A percentile compares a stretch with the other conserved stretches of the same genome.
Conservation (phyloP, 2,329 filamentous ascomycete genomes). For the Trichoderma guizhouense region DNA sequence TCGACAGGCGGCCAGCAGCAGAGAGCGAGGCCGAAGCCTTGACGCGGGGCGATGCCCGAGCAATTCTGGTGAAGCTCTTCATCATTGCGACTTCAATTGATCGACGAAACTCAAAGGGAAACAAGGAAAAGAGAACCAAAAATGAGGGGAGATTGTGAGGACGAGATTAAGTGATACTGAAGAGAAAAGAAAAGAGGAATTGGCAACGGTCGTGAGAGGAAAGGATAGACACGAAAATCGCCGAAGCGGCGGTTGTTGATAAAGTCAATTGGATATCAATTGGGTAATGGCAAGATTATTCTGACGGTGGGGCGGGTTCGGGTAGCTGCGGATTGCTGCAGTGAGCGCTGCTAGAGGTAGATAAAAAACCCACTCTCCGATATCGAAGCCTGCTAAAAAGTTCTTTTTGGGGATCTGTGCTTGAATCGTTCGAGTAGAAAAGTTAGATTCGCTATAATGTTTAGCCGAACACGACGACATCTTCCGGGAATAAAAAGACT, state of each 20-base stretch:
- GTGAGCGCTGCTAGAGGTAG: not conserved
- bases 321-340: constrained; percentile 23
- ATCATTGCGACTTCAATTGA: constrained; percentile 30
- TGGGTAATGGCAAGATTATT: constrained; percentile 17
- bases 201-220: not conserved
- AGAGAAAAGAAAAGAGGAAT: not conserved
- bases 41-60: constrained; percentile 31
- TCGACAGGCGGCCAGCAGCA: constrained; percentile 19
- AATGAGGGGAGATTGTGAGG: constrained; percentile 1
- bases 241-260: constrained; percentile 2
- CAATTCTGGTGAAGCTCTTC: constrained; percentile 32
- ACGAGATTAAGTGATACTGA: not conserved
- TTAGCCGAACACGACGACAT: not conserved
- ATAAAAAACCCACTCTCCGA: constrained; percentile 24
- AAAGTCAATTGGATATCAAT: constrained; percentile 7
- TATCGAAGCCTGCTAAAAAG: constrained; percentile 19
- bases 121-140: not conserved
- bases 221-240: not conserved
- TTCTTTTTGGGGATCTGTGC: not conserved
- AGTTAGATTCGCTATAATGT: not conserved
- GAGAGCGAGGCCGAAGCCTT: constrained; percentile 24
- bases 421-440: not conserved
- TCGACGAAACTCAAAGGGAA: not conserved
- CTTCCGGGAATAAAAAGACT: not conserved
- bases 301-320: constrained; percentile 25